These are phyloP conservation scores for Umbelopsis sp. DNA, from an alignment of 192 early-diverging fungal species.

Conservation along the genomic window DNA sequence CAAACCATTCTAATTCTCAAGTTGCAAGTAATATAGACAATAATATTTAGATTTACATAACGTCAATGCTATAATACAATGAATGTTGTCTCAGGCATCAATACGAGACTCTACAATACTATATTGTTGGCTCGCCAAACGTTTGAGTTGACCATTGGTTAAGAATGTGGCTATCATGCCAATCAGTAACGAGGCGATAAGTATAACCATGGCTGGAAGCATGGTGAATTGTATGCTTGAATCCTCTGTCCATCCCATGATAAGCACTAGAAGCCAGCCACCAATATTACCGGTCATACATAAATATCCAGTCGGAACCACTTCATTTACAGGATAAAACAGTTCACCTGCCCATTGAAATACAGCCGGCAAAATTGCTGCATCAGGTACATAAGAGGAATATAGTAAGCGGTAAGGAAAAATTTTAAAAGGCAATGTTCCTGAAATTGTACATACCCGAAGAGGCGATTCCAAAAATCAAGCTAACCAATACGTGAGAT, in stretches of 20 bases:
- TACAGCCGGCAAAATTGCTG: conserved; percentile 40
- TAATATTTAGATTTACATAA: neutral
- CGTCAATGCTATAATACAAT: neutral
- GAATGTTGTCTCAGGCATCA: neutral
- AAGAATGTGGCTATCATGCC: conserved; percentile 17
- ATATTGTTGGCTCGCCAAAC: conserved; percentile 16
- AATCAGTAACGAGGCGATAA: conserved; percentile 17
- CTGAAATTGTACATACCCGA: conserved; percentile 35
- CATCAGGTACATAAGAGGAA: neutral
- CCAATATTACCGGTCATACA: conserved; percentile 36
- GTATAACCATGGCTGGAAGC: conserved; percentile 31
- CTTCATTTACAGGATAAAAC: conserved; percentile 42
- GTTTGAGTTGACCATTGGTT: conserved; percentile 27
- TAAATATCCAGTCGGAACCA: conserved; percentile 43
- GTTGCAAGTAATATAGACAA: conserved; percentile 2
- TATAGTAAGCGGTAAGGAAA: neutral
- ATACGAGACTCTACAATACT: neutral
- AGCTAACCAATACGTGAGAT: conserved; percentile 14
- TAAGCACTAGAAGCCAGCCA: conserved; percentile 32
- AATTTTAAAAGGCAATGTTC: neutral
- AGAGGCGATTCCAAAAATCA: conserved; percentile 37
- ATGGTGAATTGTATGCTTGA: conserved; percentile 32
- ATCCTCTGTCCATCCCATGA: conserved; percentile 44
- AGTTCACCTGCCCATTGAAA: conserved; percentile 45
- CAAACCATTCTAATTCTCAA: conserved; percentile 32